A percentile compares a stretch with the other conserved stretches of the same genome.
Evolutionary conservation across 2,329 filamentous ascomycete genomes (phyloP).

Genomic region (Grosmannia penicillata): DNA sequence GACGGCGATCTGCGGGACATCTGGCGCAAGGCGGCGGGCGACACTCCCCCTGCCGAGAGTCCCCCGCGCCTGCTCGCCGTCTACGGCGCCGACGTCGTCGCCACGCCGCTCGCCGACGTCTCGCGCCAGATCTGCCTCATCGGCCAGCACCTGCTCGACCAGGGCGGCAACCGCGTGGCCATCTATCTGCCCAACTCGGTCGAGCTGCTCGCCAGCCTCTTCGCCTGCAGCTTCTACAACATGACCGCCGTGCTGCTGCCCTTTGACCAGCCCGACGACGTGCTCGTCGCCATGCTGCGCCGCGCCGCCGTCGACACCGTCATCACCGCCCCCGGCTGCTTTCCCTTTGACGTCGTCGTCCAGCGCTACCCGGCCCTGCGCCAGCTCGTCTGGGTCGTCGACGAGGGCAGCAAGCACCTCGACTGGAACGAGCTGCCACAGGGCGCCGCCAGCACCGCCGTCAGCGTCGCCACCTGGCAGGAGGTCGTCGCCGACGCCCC

Average conservation of each 20-base stretch:
- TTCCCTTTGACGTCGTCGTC: slow-evolving; percentile 62
- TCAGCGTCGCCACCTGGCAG: slow-evolving; percentile 86
- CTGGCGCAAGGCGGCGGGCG: slow-evolving; percentile 61
- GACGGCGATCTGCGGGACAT: slow-evolving; percentile 86
- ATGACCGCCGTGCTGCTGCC: slow-evolving; percentile 75
- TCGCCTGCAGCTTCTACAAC: slow-evolving; percentile 82
- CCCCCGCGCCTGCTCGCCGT: slow-evolving; percentile 64
- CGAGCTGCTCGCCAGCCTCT: slow-evolving; percentile 68
- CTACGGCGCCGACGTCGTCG: slow-evolving; percentile 57
- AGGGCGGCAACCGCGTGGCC: slow-evolving; percentile 62
- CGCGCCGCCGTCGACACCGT: slow-evolving; percentile 65
- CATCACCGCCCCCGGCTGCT: slow-evolving; percentile 71
- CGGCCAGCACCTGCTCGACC: slow-evolving; percentile 59
- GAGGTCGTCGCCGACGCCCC: slow-evolving; percentile 65
- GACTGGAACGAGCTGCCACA: slow-evolving; percentile 86
- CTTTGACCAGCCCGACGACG: slow-evolving; percentile 57
- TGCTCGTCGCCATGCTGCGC: slow-evolving; percentile 56
- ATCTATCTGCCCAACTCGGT: slow-evolving; percentile 88
- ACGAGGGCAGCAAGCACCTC: slow-evolving; percentile 79
- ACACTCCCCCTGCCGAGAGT: slow-evolving; percentile 35
- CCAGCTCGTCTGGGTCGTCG: slow-evolving; percentile 82
- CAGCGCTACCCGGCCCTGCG: slow-evolving; percentile 52
- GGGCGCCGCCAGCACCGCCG: slow-evolving; percentile 52
- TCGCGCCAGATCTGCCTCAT: slow-evolving; percentile 80
- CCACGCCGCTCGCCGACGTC: slow-evolving; percentile 58